Base-by-base conservation (phyloP, 2,329 filamentous ascomycete genomes). In the Claviceps fusiformis region DNA sequence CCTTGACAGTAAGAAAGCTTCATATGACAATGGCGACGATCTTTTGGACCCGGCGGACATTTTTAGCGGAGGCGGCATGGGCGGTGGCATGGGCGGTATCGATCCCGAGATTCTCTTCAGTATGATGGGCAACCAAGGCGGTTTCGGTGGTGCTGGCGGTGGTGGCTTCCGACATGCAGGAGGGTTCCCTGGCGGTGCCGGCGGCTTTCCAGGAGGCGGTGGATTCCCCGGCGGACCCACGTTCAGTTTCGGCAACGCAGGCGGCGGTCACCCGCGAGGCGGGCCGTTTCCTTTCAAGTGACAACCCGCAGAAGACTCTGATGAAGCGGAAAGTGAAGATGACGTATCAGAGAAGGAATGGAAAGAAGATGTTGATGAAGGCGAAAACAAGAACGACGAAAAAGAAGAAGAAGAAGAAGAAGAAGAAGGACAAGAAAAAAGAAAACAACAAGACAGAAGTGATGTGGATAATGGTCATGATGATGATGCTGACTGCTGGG, bases 11-110 rank as follows among this genome's bases (percentile, higher is more conserved):
- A 97, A 95, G 75, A 85, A 89, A 62, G 86, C 87, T 60, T 79
- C 87, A 54, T 98, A 95, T 67, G 92, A 98, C 67, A 93, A 86
- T 61, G 93, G 93, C 43, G 89, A 93, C 57, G 92, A 98, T 68
- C 80, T 96, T 35, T 79, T 93, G 56, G 92, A 96, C 66, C 87
- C 89, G 3, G 79, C 83, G 53, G 91, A 96, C 65, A 91, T 92
- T 81, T 93, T 92, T 63, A 78, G 82, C 54, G 81, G 82, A 50
- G 79, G 79, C 65, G 79, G 78, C 62, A 88, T 90, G 73, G 69
- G 69, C 37, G 79, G 79, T 65, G 79, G 78, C 62, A 88, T 89
- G 73, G 69, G 69, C 39, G 79, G 78, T 64, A 89, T 91, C 66
- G 84, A 88, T 65, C 85, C 85, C 24, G 86, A 88, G 68, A 84